A percentile compares a stretch with the other conserved stretches of the same genome.
Conservation (phyloP, 176 grass and related monocot species). For the Alloteropsis semialata region DNA sequence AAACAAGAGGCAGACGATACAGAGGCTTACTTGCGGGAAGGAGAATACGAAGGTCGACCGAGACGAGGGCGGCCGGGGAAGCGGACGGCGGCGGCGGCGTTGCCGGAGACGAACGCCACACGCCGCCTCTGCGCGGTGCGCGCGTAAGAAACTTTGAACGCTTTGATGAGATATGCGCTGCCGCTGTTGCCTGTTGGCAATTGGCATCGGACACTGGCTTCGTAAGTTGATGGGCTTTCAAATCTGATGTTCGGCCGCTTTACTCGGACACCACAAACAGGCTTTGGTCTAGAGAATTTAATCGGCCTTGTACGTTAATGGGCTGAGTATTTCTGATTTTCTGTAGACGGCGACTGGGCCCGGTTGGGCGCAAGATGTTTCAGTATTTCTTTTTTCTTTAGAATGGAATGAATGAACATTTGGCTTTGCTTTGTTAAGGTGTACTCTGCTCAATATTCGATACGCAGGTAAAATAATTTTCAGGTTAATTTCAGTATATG, state of each 20-base stretch:
- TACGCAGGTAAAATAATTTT: too few relatives aligned
- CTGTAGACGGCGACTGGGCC: neutral
- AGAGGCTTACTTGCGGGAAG: neutral
- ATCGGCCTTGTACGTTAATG: neutral
- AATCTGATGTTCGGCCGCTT: neutral
- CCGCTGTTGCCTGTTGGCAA: too few relatives aligned
- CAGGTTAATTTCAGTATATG: too few relatives aligned
- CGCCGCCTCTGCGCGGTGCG: too few relatives aligned
- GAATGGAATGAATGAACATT: accelerated
- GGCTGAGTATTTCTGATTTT: neutral
- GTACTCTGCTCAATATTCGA: too few relatives aligned
- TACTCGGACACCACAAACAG: too few relatives aligned
- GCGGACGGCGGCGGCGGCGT: neutral
- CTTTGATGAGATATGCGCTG: neutral
- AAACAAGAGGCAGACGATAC: neutral
- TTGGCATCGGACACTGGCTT: neutral
- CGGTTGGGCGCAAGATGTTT: neutral
- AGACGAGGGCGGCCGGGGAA: neutral
- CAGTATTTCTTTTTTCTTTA: neutral
- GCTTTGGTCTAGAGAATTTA: too few relatives aligned
- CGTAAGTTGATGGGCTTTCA: neutral
- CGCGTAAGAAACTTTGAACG: neutral
- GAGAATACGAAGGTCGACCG: too few relatives aligned
- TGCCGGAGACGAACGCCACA: neutral
- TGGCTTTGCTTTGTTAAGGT: neutral